These are phyloP conservation scores for Bipolaris zeicola DNA, from an alignment of 2,329 filamentous ascomycete genomes.

Conservation along the genomic window DNA sequence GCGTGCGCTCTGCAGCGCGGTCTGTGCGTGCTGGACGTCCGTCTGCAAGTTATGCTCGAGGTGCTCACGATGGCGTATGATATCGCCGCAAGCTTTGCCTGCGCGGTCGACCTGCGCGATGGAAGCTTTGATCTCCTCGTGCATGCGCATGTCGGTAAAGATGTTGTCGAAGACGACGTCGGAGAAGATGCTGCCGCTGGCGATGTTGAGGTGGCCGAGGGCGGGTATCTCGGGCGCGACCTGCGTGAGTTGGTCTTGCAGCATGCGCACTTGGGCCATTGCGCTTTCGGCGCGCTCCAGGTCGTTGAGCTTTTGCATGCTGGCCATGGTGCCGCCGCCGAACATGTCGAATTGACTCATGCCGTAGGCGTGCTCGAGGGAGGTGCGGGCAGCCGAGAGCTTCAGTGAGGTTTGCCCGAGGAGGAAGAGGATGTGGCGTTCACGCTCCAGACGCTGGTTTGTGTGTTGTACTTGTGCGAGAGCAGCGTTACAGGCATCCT, in stretches of 20 bases:
- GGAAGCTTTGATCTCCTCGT: conserved; percentile 58
- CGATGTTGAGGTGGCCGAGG: conserved; percentile 52
- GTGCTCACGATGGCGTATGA: conserved; percentile 44
- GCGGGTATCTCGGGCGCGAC: conserved; percentile 48
- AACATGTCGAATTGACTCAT: conserved; percentile 54
- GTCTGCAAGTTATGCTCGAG: conserved; percentile 27
- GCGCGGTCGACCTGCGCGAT: conserved; percentile 39
- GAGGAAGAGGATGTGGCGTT: conserved; percentile 35
- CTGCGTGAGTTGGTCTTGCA: conserved; percentile 49
- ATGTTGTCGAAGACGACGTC: conserved; percentile 64
- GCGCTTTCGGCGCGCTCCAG: conserved; percentile 56
- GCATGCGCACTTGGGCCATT: conserved; percentile 49
- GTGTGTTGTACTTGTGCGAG: conserved; percentile 17
- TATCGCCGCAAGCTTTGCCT: conserved; percentile 34
- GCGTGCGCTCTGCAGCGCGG: conserved; percentile 37
- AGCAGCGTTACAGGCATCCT: conserved; percentile 27
- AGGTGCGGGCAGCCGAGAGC: conserved; percentile 26
- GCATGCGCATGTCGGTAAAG: conserved; percentile 59
- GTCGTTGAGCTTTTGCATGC: conserved; percentile 61
- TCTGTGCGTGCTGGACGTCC: conserved; percentile 40
- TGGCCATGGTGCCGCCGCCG: conserved; percentile 55
- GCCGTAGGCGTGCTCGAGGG: conserved; percentile 33
- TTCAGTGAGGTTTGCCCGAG: conserved; percentile 30
- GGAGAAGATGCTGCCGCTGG: conserved; percentile 54
- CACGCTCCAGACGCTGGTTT: conserved; percentile 28